A percentile compares a stretch with the other conserved stretches of the same genome.
Evolutionary conservation across 2,329 filamentous ascomycete species (phyloP).

Genomic region (Mollisia scopiformis): DNA sequence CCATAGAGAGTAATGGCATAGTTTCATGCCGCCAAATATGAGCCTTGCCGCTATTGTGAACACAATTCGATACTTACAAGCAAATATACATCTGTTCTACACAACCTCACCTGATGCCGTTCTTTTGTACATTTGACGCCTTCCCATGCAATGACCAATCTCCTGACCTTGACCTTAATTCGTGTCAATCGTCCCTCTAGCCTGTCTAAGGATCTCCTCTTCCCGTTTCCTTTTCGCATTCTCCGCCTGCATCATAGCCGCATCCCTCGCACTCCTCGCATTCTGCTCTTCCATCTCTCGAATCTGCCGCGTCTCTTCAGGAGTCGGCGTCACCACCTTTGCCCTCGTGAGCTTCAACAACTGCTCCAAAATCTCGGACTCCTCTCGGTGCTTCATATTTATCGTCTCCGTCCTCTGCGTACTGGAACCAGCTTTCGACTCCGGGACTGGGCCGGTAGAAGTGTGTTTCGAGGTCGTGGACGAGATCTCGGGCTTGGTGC

Average conservation of each 20-base stretch:
- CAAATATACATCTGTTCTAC: neutral
- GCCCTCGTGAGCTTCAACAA: constrained; percentile 67
- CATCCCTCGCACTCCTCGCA: constrained; percentile 55
- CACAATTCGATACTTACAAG: neutral
- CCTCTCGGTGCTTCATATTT: constrained; percentile 66
- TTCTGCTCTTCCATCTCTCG: constrained; percentile 57
- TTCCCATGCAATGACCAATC: constrained; percentile 15
- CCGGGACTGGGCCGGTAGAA: constrained; percentile 42
- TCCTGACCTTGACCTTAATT: neutral
- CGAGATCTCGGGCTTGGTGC: constrained; percentile 27
- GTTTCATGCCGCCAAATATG: neutral
- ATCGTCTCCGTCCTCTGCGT: constrained; percentile 53
- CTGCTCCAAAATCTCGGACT: constrained; percentile 63
- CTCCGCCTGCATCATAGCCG: constrained; percentile 53
- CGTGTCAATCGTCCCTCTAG: constrained; percentile 41
- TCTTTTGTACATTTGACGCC: constrained; percentile 27
- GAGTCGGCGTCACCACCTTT: constrained; percentile 55
- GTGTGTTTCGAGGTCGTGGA: constrained; percentile 47
- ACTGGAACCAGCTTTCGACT: constrained; percentile 44
- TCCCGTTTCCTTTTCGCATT: constrained; percentile 63
- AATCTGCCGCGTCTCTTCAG: constrained; percentile 62
- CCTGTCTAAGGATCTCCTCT: constrained; percentile 58
- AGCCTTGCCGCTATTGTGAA: neutral
- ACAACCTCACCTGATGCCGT: neutral
- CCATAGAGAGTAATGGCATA: constrained; percentile 4